phyloP scores from a whole-genome alignment of 169 alveolate species.

The Plasmodium cynomolgi region DNA sequence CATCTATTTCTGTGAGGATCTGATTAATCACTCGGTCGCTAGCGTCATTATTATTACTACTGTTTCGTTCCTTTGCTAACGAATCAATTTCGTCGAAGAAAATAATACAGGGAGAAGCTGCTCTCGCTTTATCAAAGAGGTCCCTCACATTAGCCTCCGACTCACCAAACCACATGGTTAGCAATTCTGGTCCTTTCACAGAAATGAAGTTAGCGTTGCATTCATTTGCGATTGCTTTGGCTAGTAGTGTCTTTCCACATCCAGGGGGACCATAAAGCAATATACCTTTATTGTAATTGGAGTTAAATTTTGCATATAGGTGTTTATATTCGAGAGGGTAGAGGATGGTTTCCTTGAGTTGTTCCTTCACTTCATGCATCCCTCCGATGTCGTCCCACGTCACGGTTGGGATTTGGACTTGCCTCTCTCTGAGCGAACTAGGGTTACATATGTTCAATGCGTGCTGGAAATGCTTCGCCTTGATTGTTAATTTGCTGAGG shows the following conservation, averaged over 20 bases:
- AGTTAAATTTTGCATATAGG: slow-evolving; percentile 86
- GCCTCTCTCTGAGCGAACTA: slow-evolving; percentile 93
- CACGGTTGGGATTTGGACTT: slow-evolving; percentile 94
- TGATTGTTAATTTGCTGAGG: slow-evolving; percentile 78
- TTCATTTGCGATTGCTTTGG: slow-evolving; percentile 93
- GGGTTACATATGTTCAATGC: slow-evolving; percentile 93
- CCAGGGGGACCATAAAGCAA: slow-evolving; percentile 95
- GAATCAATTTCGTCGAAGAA: slow-evolving; percentile 99
- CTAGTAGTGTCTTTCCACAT: slow-evolving; percentile 95
- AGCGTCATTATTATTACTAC: slow-evolving; percentile 93
- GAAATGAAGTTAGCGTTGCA: slow-evolving; percentile 90
- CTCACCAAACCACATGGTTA: slow-evolving; percentile 89
- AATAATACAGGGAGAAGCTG: slow-evolving; percentile 93
- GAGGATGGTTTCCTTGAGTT: slow-evolving; percentile 86
- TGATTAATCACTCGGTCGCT: slow-evolving; percentile 95
- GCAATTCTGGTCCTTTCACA: slow-evolving; percentile 88
- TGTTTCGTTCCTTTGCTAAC: slow-evolving; percentile 93
- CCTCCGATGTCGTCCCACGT: slow-evolving; percentile 96
- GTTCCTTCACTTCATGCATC: slow-evolving; percentile 89
- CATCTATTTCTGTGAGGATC: slow-evolving; percentile 96
- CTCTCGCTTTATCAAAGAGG: slow-evolving; percentile 86
- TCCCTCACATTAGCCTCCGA: slow-evolving; percentile 87
- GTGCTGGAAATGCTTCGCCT: slow-evolving; percentile 87
- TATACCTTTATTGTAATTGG: slow-evolving; percentile 88
- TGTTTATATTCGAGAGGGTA: slow-evolving; percentile 88